Conservation (phyloP, 2,329 filamentous ascomycete genomes). For the Sarocladium strictum region DNA sequence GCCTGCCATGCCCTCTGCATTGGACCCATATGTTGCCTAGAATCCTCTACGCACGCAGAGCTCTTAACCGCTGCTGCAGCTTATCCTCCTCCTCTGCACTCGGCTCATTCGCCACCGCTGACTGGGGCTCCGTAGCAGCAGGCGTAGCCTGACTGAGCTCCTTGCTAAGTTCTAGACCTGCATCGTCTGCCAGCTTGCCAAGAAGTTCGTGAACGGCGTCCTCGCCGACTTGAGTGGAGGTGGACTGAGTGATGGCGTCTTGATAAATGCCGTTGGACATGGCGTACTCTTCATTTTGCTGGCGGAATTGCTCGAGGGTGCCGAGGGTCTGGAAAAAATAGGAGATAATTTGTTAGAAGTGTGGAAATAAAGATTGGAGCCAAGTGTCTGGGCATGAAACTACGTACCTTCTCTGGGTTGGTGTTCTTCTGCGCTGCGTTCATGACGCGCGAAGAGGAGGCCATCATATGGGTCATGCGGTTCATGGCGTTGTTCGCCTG, state of each 20-base stretch:
- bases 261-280: constrained; percentile 72
- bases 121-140: constrained; percentile 50
- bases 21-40: no score
- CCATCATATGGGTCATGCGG: constrained; percentile 60
- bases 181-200: constrained; percentile 81
- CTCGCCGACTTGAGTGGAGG: constrained; percentile 65
- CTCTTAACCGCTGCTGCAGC: constrained; percentile 55
- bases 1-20: not conserved
- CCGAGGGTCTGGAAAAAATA: constrained; percentile 40
- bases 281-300: constrained; percentile 58
- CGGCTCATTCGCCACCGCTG: constrained; percentile 55
- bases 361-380: no score
- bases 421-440: constrained; percentile 50
- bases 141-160: constrained; percentile 59
- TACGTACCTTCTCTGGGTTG: constrained; percentile 49
- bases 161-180: constrained; percentile 72
- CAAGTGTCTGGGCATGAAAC: not conserved
- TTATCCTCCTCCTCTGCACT: constrained; percentile 76
- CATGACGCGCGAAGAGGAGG: constrained; percentile 53
- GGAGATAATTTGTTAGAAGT: not conserved
- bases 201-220: constrained; percentile 84
- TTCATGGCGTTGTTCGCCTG: constrained; percentile 61
- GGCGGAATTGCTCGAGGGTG: constrained; percentile 55
- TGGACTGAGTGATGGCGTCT: constrained; percentile 75
- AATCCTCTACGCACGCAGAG: constrained; percentile 44